These are phyloP conservation scores for Boletales sp. DNA, from an alignment of 768 basidiomycete genomes.

Conservation along the genomic window DNA sequence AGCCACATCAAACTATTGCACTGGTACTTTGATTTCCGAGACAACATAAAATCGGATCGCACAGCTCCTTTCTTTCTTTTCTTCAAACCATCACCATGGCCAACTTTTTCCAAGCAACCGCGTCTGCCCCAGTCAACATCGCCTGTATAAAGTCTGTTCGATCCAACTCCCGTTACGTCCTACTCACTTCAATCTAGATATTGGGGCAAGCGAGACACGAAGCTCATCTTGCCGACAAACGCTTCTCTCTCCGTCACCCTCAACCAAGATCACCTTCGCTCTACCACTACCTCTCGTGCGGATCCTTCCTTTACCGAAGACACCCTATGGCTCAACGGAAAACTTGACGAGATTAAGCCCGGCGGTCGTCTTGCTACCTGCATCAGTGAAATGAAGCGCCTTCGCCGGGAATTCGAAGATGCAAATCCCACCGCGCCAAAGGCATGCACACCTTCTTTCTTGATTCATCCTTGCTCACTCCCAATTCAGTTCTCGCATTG, in stretches of 20 bases:
- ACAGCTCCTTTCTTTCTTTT: not conserved
- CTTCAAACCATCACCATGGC: constrained; percentile 41
- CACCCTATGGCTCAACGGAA: constrained; percentile 92
- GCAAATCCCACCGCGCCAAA: constrained; percentile 61
- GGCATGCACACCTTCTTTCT: constrained; percentile 36
- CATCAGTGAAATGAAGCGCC: constrained; percentile 79
- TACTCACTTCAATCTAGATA: constrained; percentile 53
- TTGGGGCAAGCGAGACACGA: constrained; percentile 98
- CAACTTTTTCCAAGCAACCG: constrained; percentile 72
- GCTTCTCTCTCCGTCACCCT: constrained; percentile 98
- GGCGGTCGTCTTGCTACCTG: constrained; percentile 80
- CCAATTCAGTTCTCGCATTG: constrained; percentile 31
- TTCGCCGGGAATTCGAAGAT: constrained; percentile 74
- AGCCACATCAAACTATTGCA: constrained; percentile 15
- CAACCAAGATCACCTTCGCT: constrained; percentile 91
- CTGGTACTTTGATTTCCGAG: constrained; percentile 8
- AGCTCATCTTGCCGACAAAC: constrained; percentile 95
- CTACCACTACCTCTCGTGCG: constrained; percentile 88
- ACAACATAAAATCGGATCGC: constrained; percentile 5
- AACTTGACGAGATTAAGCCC: constrained; percentile 82
- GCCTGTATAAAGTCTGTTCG: constrained; percentile 86
- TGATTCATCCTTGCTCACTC: not conserved
- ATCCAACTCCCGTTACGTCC: not conserved
- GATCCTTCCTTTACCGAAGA: constrained; percentile 73
- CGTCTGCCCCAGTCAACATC: constrained; percentile 94